These are phyloP conservation scores for Lophiostoma macrostomum DNA, from an alignment of 495 filamentous ascomycete genomes.

Conservation along the genomic window DNA sequence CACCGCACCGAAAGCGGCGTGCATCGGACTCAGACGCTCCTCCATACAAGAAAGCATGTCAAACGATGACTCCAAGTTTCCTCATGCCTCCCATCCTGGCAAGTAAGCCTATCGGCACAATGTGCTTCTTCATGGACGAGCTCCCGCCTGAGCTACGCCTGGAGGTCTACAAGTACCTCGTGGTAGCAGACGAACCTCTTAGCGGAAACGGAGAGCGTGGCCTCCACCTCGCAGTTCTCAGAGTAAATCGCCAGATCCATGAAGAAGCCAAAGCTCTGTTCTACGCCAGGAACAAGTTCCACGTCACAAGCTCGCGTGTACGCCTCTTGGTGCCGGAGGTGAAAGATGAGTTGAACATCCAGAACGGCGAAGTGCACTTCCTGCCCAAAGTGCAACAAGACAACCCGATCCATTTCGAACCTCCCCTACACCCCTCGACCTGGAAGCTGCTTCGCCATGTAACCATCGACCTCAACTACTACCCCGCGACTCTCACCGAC, in stretches of 20 bases:
- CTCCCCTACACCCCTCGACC: neutral
- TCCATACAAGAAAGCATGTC: neutral
- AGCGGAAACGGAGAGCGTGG: neutral
- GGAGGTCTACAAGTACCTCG: constrained; percentile 9
- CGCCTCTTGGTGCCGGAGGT: constrained; percentile 4
- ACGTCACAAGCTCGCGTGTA: constrained; percentile 14
- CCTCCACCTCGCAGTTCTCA: constrained; percentile 2
- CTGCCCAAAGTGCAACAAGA: neutral
- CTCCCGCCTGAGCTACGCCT: constrained; percentile 15
- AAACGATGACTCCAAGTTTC: neutral
- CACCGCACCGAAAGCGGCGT: too few species aligned
- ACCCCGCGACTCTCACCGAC: neutral
- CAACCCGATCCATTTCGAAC: constrained; percentile 1
- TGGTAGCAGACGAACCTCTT: constrained; percentile 2
- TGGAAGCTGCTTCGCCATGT: constrained; percentile 9
- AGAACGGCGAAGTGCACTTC: neutral
- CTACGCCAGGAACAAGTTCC: constrained; percentile 16
- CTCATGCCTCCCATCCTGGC: neutral
- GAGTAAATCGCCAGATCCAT: constrained; percentile 21
- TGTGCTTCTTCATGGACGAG: constrained; percentile 17
- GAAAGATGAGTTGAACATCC: neutral
- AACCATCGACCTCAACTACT: constrained; percentile 13
- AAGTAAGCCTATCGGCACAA: neutral
- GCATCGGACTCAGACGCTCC: too few species aligned
- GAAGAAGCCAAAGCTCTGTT: constrained; percentile 15